Base-by-base conservation (phyloP, 768 basidiomycete genomes). In the Tulasnella sp. region DNA sequence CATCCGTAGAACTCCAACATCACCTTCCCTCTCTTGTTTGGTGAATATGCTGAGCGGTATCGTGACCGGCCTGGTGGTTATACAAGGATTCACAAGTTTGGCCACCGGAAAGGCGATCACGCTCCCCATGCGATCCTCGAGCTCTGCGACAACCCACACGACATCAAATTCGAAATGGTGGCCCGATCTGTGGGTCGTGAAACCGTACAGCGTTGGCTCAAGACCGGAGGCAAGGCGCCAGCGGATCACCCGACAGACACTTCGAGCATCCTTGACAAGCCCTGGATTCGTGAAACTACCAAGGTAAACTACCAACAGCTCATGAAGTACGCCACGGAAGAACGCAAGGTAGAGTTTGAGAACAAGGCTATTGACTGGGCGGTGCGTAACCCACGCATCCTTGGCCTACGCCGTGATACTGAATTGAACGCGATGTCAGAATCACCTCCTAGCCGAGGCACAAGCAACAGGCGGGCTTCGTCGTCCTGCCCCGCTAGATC, bases 91-190 rank as follows among this genome's bases (percentile, higher is more conserved):
- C 83, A 90, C 68, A 89, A 84, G 67, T 87, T 82, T 62, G 94
- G 93, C n/a, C 79, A 84, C 67, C 80, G 94, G 4, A 75, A 72
- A 56, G 92, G 93, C 12, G 96, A 99, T 73, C 88, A 93, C 64
- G 96, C 96, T 23, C 90, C 92, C 1, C 77, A 83, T 64, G 92
- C 93, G 3, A 80, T 99, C 61, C 69, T 99, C 41, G 89, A 94
- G 68, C 74, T 99, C n/a, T 93, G 98, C 29, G 96, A 98, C 73
- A 86, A 86, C 65, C 89, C 90, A 14, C 74, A 78, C 58, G 96
- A 99, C 71, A 72, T 97, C 40, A 81, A 83, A 59, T 86, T 82
- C 67, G 90, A 93, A 67, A 80, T 93, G 75, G 84, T 87, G 14
- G 86, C 94, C 21, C 80, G 88, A 52, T 80, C 88, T 1, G 76